A percentile compares a stretch with the other conserved stretches of the same genome.
Evolutionary conservation across 257 asterid genomes (phyloP).

Genomic region (Leonotis leonurus): DNA sequence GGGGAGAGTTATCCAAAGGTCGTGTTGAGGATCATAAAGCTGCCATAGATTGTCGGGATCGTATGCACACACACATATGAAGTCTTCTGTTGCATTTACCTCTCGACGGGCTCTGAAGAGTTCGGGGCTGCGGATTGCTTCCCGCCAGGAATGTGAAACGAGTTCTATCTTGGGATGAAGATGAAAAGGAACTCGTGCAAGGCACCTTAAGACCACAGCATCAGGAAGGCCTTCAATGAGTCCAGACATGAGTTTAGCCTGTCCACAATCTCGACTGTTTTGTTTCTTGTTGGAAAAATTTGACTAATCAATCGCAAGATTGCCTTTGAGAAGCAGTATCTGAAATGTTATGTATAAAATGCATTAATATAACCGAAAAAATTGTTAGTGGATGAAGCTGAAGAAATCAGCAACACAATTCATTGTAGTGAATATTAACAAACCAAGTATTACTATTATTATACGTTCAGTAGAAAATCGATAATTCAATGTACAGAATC

Average conservation of each 20-base stretch:
- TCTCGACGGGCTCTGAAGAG: slow-evolving; percentile 85
- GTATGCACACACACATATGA: slow-evolving; percentile 74
- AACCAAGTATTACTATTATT: no score
- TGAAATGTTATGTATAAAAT: no score
- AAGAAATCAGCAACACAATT: no score
- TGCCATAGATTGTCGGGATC: slow-evolving; percentile 98
- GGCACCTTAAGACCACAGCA: slow-evolving; percentile 87
- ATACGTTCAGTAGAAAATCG: no score
- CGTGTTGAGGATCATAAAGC: slow-evolving; percentile 70
- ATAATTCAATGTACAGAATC: no score
- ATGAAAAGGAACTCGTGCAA: slow-evolving; percentile 85
- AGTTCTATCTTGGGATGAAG: slow-evolving; percentile 72
- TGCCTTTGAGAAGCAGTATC: no score
- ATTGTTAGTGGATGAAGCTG: no score
- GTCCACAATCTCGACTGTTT: slow-evolving; percentile 19
- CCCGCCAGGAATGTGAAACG: slow-evolving; percentile 88
- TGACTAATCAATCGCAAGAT: slow-evolving; percentile 17
- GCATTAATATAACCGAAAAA: no score
- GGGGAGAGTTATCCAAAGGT: slow-evolving; percentile 93
- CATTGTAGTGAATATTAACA: no score
- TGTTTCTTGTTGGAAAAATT: slow-evolving; percentile 1
- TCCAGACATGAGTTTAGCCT: slow-evolving; percentile 59
- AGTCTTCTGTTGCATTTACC: slow-evolving; percentile 69
- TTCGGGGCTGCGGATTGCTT: slow-evolving; percentile 61
- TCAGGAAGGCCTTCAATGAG: slow-evolving; percentile 99